A percentile compares a stretch with the other conserved stretches of the same genome.
Evolutionary conservation across 2,329 filamentous ascomycete genomes (phyloP).

Genomic region (Hypoxylon sp.): DNA sequence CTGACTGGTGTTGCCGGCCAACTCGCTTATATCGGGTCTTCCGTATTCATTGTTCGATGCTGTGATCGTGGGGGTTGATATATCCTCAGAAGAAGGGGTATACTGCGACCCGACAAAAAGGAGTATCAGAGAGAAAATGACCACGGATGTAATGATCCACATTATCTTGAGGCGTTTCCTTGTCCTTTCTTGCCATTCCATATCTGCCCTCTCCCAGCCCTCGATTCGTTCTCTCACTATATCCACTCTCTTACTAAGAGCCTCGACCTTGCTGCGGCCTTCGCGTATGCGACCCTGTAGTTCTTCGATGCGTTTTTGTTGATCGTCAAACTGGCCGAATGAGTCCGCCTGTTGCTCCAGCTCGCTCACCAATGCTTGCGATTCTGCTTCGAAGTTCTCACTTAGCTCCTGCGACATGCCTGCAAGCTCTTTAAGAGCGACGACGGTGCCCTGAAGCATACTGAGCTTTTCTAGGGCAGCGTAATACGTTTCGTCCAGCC

Average conservation of each 20-base stretch:
- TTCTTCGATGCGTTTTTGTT: conserved; percentile 72
- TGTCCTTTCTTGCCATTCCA: conserved; percentile 77
- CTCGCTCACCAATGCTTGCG: conserved; percentile 70
- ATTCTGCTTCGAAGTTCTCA: conserved; percentile 70
- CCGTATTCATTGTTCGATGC: conserved; percentile 26
- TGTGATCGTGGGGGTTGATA: conserved; percentile 29
- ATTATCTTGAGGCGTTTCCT: conserved; percentile 71
- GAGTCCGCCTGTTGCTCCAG: conserved; percentile 70
- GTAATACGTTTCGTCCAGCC: conserved; percentile 81
- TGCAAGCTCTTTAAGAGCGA: conserved; percentile 75
- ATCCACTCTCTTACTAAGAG: conserved; percentile 73
- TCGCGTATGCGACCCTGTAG: conserved; percentile 72
- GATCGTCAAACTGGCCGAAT: conserved; percentile 73
- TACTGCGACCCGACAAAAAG: conserved; percentile 58
- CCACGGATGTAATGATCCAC: conserved; percentile 70
- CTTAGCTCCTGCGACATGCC: conserved; percentile 70
- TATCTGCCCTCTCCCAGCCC: conserved; percentile 75
- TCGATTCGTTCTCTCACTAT: conserved; percentile 74
- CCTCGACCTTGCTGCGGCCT: conserved; percentile 70
- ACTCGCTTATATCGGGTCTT: conserved; percentile 23
- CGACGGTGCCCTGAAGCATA: conserved; percentile 73
- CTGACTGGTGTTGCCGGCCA: conserved; percentile 43
- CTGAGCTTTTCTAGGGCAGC: conserved; percentile 77
- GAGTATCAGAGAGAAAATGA: conserved; percentile 63
- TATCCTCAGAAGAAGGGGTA: conserved; percentile 42